phyloP scores from a whole-genome alignment of 2,329 filamentous ascomycete genomes.

The Ophiocordyceps camponoti-leonardi region DNA sequence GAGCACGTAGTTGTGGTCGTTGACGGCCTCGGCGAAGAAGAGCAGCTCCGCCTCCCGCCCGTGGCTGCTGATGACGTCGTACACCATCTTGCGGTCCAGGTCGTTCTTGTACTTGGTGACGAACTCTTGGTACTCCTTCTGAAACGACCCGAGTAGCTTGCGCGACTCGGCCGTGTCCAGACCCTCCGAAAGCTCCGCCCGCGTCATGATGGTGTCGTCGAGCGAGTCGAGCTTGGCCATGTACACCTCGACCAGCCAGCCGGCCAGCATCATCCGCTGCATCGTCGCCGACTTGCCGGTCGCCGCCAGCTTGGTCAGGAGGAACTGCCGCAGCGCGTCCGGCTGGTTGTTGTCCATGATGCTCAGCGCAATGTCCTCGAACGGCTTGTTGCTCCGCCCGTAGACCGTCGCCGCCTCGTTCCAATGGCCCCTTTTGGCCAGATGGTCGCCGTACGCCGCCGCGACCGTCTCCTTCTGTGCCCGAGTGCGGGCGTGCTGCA shows the following conservation, averaged over 20 bases:
- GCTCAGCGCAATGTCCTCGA: constrained; percentile 83
- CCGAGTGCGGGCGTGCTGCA: constrained; percentile 65
- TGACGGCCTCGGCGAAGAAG: constrained; percentile 73
- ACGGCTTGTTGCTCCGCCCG: constrained; percentile 89
- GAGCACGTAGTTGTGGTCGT: constrained; percentile 88
- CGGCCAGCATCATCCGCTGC: constrained; percentile 90
- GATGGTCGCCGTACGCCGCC: constrained; percentile 76
- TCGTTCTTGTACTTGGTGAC: constrained; percentile 70
- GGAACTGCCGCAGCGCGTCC: constrained; percentile 79
- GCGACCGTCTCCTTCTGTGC: constrained; percentile 82
- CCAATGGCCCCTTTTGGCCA: constrained; percentile 68
- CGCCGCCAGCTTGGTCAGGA: constrained; percentile 65
- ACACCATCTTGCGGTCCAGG: constrained; percentile 78
- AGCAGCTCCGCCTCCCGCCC: constrained; percentile 85
- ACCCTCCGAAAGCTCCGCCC: constrained; percentile 61
- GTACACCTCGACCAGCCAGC: constrained; percentile 88
- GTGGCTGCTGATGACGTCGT: constrained; percentile 91
- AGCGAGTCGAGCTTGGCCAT: constrained; percentile 94
- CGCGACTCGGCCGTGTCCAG: constrained; percentile 53
- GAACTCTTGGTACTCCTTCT: constrained; percentile 77
- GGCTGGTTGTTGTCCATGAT: constrained; percentile 84
- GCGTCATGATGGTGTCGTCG: constrained; percentile 84
- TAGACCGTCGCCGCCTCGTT: constrained; percentile 78
- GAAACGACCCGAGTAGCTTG: constrained; percentile 52
- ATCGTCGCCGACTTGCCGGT: constrained; percentile 74